Evolutionary conservation across 805 yeast genomes (phyloP).

Genomic region (Candida corydali): DNA sequence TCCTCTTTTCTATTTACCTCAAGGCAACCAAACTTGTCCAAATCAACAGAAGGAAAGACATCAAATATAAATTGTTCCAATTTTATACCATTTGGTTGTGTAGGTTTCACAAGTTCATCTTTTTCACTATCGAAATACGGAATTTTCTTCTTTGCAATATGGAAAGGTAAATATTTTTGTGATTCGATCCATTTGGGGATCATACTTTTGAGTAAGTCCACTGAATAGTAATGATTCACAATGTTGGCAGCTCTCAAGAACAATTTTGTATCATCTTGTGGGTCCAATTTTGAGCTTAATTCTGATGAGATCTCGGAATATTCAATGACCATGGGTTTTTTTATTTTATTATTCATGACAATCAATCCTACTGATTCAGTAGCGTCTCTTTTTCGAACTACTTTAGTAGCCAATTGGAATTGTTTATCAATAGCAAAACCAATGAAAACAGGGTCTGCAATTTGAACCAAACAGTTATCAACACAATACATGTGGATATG

Average conservation of each 20-base stretch:
- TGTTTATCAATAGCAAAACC: constrained; percentile 74
- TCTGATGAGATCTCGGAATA: constrained; percentile 84
- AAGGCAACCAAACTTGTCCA: constrained; percentile 77
- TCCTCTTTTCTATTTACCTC: constrained; percentile 86
- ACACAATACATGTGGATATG: constrained; percentile 97
- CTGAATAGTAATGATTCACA: constrained; percentile 93
- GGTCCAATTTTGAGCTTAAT: constrained; percentile 63
- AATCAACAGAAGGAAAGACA: constrained; percentile 75
- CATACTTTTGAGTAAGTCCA: constrained; percentile 56
- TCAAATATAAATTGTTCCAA: constrained; percentile 97
- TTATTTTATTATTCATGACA: constrained; percentile 55
- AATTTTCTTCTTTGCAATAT: constrained; percentile 89
- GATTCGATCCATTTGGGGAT: constrained; percentile 70
- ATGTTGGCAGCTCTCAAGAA: constrained; percentile 91
- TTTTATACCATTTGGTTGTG: constrained; percentile 83
- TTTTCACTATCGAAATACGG: constrained; percentile 48
- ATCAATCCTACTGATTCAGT: constrained; percentile 88
- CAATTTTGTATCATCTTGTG: constrained; percentile 47
- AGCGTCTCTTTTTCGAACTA: constrained; percentile 88
- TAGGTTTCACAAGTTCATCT: constrained; percentile 54
- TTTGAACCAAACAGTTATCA: constrained; percentile 85
- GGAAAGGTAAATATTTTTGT: constrained; percentile 77
- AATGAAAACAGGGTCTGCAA: constrained; percentile 87
- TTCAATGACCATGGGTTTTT: constrained; percentile 86
- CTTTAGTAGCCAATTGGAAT: constrained; percentile 84